phyloP scores from a whole-genome alignment of 1,139 yeast species.

The Blastobotrys persicus region DNA sequence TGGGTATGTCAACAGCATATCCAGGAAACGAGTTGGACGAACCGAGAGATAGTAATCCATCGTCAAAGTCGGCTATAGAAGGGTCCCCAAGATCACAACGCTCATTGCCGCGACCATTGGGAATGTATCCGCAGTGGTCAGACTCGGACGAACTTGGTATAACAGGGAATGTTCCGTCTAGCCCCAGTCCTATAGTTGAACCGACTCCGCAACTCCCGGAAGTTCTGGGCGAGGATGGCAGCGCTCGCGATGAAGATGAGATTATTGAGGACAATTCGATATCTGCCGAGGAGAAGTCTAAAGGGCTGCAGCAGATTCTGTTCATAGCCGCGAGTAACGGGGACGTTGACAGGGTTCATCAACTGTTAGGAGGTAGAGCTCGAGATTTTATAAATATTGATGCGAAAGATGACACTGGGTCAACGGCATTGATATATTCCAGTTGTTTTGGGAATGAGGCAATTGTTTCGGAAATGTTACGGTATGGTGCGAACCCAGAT shows the following conservation, averaged over 20 bases:
- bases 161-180: neutral
- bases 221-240: conserved; percentile 9
- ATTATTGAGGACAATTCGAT: conserved; percentile 26
- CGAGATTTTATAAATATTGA: conserved; percentile 34
- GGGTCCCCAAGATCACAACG: neutral
- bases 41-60: neutral
- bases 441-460: conserved; percentile 43
- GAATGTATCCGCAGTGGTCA: conserved; percentile 3
- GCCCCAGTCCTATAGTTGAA: conserved; percentile 1
- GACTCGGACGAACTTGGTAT: neutral
- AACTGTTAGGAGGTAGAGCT: conserved; percentile 31
- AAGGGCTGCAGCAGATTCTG: conserved; percentile 31
- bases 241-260: conserved; percentile 25
- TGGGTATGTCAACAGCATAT: conserved; percentile 1
- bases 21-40: conserved; percentile 5
- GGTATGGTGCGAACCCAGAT: conserved; percentile 40
- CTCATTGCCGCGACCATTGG: conserved; percentile 6
- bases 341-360: conserved; percentile 31
- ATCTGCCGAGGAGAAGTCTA: conserved; percentile 25
- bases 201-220: conserved; percentile 9
- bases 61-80: neutral
- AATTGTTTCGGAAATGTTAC: conserved; percentile 39
- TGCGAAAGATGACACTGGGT: conserved; percentile 40
- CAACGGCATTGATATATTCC: conserved; percentile 42
- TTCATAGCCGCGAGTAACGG: conserved; percentile 40